Evolutionary conservation across 768 basidiomycete species (phyloP).

Genomic region (Podaxis carcinomalis): DNA sequence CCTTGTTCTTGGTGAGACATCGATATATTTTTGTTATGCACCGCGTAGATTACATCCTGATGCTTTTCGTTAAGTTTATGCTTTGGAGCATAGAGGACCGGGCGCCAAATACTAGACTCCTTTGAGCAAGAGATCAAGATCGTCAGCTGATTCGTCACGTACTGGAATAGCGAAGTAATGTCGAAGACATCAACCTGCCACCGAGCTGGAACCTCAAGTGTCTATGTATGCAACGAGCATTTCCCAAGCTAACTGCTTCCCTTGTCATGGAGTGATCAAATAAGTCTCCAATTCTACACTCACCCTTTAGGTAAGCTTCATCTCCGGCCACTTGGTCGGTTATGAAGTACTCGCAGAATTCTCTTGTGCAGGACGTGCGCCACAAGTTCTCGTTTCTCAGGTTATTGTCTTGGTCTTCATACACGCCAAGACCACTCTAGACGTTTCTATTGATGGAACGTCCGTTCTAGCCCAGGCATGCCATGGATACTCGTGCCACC

Average conservation of each 20-base stretch:
- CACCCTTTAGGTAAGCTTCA: too few relatives aligned
- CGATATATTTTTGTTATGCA: neutral
- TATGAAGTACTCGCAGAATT: too few relatives aligned
- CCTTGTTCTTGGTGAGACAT: neutral
- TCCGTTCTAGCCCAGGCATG: too few relatives aligned
- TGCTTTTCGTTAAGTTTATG: neutral
- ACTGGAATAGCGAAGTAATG: neutral
- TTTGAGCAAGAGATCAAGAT: neutral
- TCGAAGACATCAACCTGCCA: neutral
- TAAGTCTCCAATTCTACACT: too few relatives aligned
- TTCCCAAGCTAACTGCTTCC: neutral
- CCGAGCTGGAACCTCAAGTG: neutral
- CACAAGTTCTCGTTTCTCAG: too few relatives aligned
- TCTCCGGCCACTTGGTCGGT: too few relatives aligned
- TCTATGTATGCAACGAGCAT: neutral
- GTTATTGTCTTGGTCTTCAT: too few relatives aligned
- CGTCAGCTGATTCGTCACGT: neutral
- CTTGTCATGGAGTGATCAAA: neutral
- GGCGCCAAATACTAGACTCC: neutral
- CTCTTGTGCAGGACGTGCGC: too few relatives aligned
- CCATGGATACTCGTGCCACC: too few relatives aligned
- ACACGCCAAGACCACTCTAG: too few relatives aligned
- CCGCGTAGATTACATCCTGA: neutral
- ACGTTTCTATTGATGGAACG: too few relatives aligned
- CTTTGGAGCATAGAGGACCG: neutral